Base-by-base conservation (phyloP, 2,329 filamentous ascomycete species). In the Arthrobotrys sphaeroides region DNA sequence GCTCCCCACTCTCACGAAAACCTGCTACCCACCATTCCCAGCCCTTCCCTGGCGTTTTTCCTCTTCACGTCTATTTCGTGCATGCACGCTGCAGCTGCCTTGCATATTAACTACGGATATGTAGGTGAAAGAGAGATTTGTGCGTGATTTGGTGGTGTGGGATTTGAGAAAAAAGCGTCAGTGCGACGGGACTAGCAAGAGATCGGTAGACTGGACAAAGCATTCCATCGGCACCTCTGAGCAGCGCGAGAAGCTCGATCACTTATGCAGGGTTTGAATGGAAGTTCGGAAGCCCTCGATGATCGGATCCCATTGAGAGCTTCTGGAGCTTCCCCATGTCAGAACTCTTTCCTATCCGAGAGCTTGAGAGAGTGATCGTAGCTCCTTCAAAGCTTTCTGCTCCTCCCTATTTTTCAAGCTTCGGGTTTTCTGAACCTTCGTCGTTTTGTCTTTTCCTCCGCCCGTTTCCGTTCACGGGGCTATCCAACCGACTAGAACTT, bases 61-160 rank as follows among this genome's bases (percentile, higher is more conserved):
- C 53, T 72, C 28, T 43, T 49, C 59, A 55, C 67, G 64, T 72
- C 67, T 59, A 72, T 72, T 72, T 72, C 67, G 59, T 72, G 67
- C 67, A 72, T 72, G 67, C 67, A 72, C 47, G 28, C 67, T 72
- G 67, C 67, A 72, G 67, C 59, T 64, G 55, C 67, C 67, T 64
- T 72, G 67, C 67, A 64, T 57, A 57, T 51, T 43, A 45, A 9
- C 36, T 53, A 70, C 66, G 66, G 57, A 61, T 62, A 62, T 62
- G 43, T 70, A 31, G 45, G 43, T 62, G 55, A 62, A 53, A 61
- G 53, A 33, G 43, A 60, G 12, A 43, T 60, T 60, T 60, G 36
- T 60, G 55, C 5, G 55, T 60, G 55, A 60, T 43, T 43, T 43
- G 26, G 40, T 59, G 33, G 53, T 45, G 40, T 60, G 55, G 55